Base-by-base conservation (phyloP, 495 filamentous ascomycete genomes). In the Pyrenula massariospora region DNA sequence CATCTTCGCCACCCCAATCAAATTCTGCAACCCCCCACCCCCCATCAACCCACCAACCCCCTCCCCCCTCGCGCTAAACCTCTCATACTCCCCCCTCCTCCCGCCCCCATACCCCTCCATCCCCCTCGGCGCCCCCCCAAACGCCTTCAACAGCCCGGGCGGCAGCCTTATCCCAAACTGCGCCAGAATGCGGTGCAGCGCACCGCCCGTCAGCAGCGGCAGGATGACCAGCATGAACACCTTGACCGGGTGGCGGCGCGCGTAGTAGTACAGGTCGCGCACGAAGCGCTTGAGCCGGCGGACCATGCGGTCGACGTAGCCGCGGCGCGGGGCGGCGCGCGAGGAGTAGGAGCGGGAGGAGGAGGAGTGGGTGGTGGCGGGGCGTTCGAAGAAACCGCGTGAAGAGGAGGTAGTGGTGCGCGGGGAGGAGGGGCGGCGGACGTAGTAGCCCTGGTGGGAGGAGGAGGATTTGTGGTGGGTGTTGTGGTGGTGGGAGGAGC, bases 211-310 rank as follows among this genome's bases (percentile, higher is more conserved):
- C 56, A 95, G 72, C 51, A 96, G 74, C 20, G 91, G 91, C 76
- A 95, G 78, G 54, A 94, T 80, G 25, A 94, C 84, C 19, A 93
- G 75, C 74, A 91, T 81, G 69, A 94, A 83, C 1, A 92, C 85
- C 69, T 91, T 93, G 60, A 89, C 62, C 0, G 91, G 91, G 65
- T 95, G 82, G 8, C 80, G 74, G 63, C 87, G 82, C 56, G 86
- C 84, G 68, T 90, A 94, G 66, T 81, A 77, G 60, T 79, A 77
- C 12, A 95, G 79, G 60, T 91, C 82, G 55, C 85, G 85, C 24
- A 94, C 66, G 24, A 91, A 73, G 23, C 83, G 84, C 62, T 81
- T 84, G 59, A 95, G 80, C 56, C 85, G 80, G 61, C 79, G 77
- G 63, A 88, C 66, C 42, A 89, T 73, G 57, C 84, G 83, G 57